These are phyloP conservation scores for Ophiostoma montium DNA, from an alignment of 2,329 filamentous ascomycete genomes.

Conservation along the genomic window DNA sequence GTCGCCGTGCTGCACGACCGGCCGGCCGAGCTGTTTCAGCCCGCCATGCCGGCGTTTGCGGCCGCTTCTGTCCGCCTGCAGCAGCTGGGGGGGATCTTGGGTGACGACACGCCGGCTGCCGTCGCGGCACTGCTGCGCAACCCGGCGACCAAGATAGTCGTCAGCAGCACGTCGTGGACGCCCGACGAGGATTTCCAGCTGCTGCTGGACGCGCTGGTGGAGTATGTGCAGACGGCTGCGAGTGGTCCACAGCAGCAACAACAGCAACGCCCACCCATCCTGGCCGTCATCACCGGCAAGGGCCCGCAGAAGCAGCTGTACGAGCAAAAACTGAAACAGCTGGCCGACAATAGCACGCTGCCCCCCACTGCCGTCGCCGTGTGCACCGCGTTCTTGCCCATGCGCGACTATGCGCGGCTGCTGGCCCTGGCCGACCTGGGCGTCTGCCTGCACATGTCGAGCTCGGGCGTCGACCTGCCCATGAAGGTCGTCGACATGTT, in stretches of 20 bases:
- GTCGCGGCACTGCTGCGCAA: neutral
- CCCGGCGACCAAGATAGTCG: slow-evolving; percentile 37
- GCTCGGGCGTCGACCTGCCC: slow-evolving; percentile 85
- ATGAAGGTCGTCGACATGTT: slow-evolving; percentile 99
- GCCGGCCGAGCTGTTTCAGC: slow-evolving; percentile 69
- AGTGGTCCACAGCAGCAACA: slow-evolving; percentile 11
- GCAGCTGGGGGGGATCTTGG: slow-evolving; percentile 6
- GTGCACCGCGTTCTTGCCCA: slow-evolving; percentile 70
- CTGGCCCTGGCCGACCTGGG: slow-evolving; percentile 80
- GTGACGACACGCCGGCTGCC: neutral
- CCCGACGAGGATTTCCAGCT: slow-evolving; percentile 89
- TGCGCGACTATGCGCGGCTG: slow-evolving; percentile 70
- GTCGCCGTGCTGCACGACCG: slow-evolving; percentile 73
- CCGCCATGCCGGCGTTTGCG: slow-evolving; percentile 28
- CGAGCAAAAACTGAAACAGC: slow-evolving; percentile 44
- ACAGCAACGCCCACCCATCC: slow-evolving; percentile 54
- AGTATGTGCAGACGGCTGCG: slow-evolving; percentile 35
- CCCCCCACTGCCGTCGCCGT: slow-evolving; percentile 59
- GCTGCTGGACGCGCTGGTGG: slow-evolving; percentile 66
- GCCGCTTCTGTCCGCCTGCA: slow-evolving; percentile 2
- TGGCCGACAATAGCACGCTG: slow-evolving; percentile 50
- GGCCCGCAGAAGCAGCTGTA: slow-evolving; percentile 74
- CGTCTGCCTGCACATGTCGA: slow-evolving; percentile 83
- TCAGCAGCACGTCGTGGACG: slow-evolving; percentile 95
- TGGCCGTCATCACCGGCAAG: slow-evolving; percentile 89